Conservation (phyloP, 148 eudicot species). For the Vaccinium myrtillus region DNA sequence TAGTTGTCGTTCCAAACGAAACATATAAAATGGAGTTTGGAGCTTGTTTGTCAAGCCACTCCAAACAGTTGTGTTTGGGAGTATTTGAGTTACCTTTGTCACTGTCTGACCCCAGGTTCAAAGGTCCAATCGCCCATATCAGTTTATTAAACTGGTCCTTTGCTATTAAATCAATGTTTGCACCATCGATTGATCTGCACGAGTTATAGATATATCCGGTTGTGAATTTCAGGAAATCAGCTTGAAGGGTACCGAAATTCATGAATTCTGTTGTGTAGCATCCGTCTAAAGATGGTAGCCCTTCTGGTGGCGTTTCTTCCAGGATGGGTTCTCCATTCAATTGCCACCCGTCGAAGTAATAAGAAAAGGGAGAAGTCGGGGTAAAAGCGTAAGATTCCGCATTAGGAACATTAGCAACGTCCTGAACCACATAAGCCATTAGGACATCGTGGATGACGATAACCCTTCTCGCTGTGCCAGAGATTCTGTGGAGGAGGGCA, state of each 20-base stretch:
- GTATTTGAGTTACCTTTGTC: neutral
- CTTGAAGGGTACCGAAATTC: constrained; percentile 11
- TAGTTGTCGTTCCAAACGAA: constrained; percentile 7
- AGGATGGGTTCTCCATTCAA: constrained; percentile 15
- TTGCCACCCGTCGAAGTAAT: neutral
- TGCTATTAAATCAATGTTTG: constrained; percentile 24
- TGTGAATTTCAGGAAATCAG: neutral
- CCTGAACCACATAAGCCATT: constrained; percentile 20
- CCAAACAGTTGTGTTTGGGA: neutral
- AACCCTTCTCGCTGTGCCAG: neutral
- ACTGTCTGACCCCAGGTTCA: neutral
- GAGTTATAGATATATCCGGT: constrained; percentile 35
- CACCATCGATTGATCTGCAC: constrained; percentile 26
- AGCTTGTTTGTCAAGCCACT: constrained; percentile 10
- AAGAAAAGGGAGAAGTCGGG: no score
- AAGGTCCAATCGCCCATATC: constrained; percentile 21
- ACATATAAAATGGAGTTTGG: neutral
- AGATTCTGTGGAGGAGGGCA: neutral
- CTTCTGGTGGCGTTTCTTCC: neutral
- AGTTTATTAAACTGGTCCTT: constrained; percentile 16
- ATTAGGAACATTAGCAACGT: neutral
- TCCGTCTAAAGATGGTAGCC: constrained; percentile 19
- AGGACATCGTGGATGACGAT: constrained; percentile 12
- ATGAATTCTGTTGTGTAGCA: constrained; percentile 18
- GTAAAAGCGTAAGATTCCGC: neutral